These are phyloP conservation scores for Diplodia sapinea DNA, from an alignment of 2,329 filamentous ascomycete species.

Conservation along the genomic window DNA sequence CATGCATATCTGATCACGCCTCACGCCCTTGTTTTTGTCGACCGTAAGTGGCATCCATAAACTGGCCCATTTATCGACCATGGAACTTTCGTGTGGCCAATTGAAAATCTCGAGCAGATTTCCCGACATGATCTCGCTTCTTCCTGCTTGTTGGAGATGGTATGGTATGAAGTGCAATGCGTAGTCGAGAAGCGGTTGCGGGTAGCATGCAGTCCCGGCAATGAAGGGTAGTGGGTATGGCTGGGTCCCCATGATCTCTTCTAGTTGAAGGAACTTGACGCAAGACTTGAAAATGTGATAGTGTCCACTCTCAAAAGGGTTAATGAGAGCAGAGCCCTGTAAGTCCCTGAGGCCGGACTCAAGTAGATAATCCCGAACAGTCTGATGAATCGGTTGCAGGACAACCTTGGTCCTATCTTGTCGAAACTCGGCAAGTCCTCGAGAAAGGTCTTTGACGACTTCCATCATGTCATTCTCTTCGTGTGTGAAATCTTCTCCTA, in stretches of 20 bases:
- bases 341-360: background rate
- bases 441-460: background rate
- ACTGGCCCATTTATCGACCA: background rate
- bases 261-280: background rate
- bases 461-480: background rate
- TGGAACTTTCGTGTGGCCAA: background rate
- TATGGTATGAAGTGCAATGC: background rate
- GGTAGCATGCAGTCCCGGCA: background rate
- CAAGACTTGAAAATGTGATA: background rate
- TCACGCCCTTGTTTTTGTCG: background rate
- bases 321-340: fast-evolving
- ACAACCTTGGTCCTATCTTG: fast-evolving
- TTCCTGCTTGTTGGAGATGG: background rate
- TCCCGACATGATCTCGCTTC: too few relatives aligned
- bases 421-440: conserved; percentile 1
- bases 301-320: background rate
- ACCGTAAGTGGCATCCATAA: background rate
- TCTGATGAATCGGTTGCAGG: background rate
- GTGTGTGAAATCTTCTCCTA: background rate
- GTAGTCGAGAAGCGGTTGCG: background rate
- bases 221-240: too few relatives aligned
- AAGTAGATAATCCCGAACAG: background rate
- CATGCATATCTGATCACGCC: background rate
- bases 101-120: background rate
- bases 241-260: background rate